A percentile compares a stretch with the other conserved stretches of the same genome.
phyloP scores from a whole-genome alignment of 768 basidiomycete genomes.

The Chalciporus piperatus region DNA sequence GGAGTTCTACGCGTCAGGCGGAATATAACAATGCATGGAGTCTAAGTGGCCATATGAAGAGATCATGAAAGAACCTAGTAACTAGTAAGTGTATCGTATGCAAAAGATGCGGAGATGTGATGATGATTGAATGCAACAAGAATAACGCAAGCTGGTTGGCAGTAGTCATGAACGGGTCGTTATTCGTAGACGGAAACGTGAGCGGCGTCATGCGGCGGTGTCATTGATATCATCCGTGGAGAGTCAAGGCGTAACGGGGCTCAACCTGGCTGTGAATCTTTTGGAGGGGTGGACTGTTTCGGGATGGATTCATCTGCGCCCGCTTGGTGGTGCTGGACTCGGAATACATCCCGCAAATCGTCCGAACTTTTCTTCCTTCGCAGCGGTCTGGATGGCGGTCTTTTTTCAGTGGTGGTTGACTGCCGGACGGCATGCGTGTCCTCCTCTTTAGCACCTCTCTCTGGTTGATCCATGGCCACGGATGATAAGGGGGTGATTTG shows the following conservation, averaged over 20 bases:
- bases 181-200: neutral
- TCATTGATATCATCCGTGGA: too few species aligned
- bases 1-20: too few species aligned
- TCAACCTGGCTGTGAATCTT: neutral
- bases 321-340: constrained; percentile 7
- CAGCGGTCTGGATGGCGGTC: constrained; percentile 10
- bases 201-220: neutral
- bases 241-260: neutral
- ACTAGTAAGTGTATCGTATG: too few species aligned
- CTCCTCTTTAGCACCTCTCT: neutral
- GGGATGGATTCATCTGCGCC: neutral
- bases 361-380: constrained; percentile 36
- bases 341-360: constrained; percentile 32
- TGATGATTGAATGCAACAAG: too few species aligned
- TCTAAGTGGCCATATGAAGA: too few species aligned
- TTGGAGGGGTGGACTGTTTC: too few species aligned
- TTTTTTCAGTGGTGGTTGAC: neutral
- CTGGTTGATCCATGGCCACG: neutral
- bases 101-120: too few species aligned
- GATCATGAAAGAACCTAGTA: too few species aligned
- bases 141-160: too few species aligned
- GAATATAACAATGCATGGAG: too few species aligned
- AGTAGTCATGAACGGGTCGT: neutral
- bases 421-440: neutral
- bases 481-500: neutral